Percentiles rank a stretch among this genome's conserved stretches.
phyloP scores from a whole-genome alignment of 495 filamentous ascomycete species.

The Pseudoneurospora amorphoporcata region DNA sequence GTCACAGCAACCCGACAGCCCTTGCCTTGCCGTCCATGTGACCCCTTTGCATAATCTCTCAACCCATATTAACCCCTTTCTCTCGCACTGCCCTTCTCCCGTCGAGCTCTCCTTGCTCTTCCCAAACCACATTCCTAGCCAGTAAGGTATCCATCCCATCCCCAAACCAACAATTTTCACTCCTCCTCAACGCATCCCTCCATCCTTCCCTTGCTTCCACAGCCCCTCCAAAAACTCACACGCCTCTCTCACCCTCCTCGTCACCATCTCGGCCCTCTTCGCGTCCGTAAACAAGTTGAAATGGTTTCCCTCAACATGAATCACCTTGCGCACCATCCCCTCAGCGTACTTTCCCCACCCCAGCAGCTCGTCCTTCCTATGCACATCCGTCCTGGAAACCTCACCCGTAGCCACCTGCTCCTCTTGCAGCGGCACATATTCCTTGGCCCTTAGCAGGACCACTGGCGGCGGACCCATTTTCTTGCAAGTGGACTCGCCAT shows the following conservation, averaged over 20 bases:
- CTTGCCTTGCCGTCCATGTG: no score
- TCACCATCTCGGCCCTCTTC: slow-evolving; percentile 17
- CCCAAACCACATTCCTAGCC: no score
- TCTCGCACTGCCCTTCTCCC: no score
- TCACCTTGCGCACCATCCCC: slow-evolving; percentile 23
- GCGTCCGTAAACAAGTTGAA: slow-evolving; percentile 29
- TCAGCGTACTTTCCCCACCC: slow-evolving; percentile 32
- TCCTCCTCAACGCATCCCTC: no score
- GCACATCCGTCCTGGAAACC: slow-evolving; percentile 25
- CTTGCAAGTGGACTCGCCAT: no score
- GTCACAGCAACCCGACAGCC: no score
- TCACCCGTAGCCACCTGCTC: slow-evolving; percentile 4
- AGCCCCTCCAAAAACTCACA: slow-evolving; percentile 22
- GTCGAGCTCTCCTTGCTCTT: no score
- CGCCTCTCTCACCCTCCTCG: slow-evolving; percentile 22
- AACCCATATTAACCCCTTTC: no score
- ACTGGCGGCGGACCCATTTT: slow-evolving; percentile 19
- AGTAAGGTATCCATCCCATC: no score
- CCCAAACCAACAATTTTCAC: no score
- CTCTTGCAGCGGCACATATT: slow-evolving; percentile 15
- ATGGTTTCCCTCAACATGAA: slow-evolving; percentile 33
- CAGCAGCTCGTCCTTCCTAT: slow-evolving; percentile 18
- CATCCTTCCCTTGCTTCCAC: not conserved
- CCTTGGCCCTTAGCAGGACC: slow-evolving; percentile 28
- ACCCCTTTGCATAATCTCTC: no score